Conservation (phyloP, 495 filamentous ascomycete species). For the Aspergillus coremiiformis region DNA sequence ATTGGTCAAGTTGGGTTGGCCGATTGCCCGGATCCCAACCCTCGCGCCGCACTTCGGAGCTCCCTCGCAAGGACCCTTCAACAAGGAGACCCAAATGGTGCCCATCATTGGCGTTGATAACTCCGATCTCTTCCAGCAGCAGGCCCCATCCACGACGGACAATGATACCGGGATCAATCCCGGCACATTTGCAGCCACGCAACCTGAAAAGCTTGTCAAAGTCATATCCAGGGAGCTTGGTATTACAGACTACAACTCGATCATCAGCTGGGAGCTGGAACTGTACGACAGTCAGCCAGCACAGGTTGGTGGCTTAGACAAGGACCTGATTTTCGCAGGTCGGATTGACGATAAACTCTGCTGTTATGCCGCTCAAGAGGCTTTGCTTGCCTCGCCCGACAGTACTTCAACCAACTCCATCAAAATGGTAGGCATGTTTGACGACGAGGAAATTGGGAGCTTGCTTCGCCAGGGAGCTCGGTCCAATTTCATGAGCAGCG, state of each 20-base stretch:
- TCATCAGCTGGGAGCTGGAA: constrained; percentile 97
- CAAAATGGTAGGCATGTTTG: constrained; percentile 84
- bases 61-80: constrained; percentile 67
- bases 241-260: constrained; percentile 58
- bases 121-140: constrained; percentile 44
- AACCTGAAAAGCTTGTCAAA: constrained; percentile 76
- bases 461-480: constrained; percentile 82
- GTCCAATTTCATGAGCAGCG: constrained; percentile 75
- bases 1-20: constrained; percentile 87
- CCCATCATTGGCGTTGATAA: constrained; percentile 88
- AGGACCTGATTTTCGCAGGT: constrained; percentile 90
- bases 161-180: constrained; percentile 26
- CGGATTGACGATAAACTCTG: constrained; percentile 97
- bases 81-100: constrained; percentile 88
- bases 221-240: constrained; percentile 69
- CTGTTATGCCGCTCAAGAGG: constrained; percentile 85
- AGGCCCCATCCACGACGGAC: constrained; percentile 17
- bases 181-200: constrained; percentile 67
- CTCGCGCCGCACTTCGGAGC: constrained; percentile 90
- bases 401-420: constrained; percentile 49
- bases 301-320: constrained; percentile 74
- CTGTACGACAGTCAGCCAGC: constrained; percentile 89
- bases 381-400: constrained; percentile 61
- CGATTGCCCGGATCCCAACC: constrained; percentile 86
- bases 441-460: constrained; percentile 94